Evolutionary conservation across 495 filamentous ascomycete species (phyloP), one percentile per base, ranked within the genome.

Genomic region (Barbatosphaeria neglecta): DNA sequence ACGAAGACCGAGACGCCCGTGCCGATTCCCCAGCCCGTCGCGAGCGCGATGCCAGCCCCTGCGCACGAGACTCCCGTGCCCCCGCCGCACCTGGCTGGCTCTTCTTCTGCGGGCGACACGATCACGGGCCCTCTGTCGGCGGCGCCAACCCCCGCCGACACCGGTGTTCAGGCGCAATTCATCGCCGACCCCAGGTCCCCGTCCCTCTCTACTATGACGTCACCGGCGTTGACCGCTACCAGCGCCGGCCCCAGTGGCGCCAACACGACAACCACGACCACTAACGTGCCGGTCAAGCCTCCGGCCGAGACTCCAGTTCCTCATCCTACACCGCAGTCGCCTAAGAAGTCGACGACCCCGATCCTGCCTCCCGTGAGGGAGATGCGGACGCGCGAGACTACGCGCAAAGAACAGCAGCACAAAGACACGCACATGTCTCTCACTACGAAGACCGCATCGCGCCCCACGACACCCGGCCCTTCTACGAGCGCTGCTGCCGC

Each of bases 1-100:
- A 76, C 65, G 45, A 81, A 80, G 52, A 78, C 67, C 6, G 77
- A 74, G 59, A 75, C 67, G 18, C 73, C 67, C 28, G 70, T 73
- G 23, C 73, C 68, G 40, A 65, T 62, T 48, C 72, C 69, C 24
- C 59, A 70, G 22, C 54, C 67, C 17, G 61, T 62, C 22, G 50
- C 58, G 15, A 43, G 50, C 18, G 33, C 39, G 18, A 50, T 57
- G 1, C 50, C 53, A 33, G 11, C 41, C 4, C 64, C 13, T 4
- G 20, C 68, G 5, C 64, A 68, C 22, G 73, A 72, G 49, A 77
- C 73, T 2, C 76, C 76, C 0, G 67, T 69, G 22, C 70, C 69
- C n/a, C 68, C 78, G 22, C 53, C 62, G 15, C 65, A 70, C 10
- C 63, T 73, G n/a, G 67, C 67, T 9, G n/a, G n/a, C n/a, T n/a